Evolutionary conservation across 2,329 filamentous ascomycete species (phyloP), one percentile per base, ranked within the genome.

Genomic region (Hortaea werneckii): DNA sequence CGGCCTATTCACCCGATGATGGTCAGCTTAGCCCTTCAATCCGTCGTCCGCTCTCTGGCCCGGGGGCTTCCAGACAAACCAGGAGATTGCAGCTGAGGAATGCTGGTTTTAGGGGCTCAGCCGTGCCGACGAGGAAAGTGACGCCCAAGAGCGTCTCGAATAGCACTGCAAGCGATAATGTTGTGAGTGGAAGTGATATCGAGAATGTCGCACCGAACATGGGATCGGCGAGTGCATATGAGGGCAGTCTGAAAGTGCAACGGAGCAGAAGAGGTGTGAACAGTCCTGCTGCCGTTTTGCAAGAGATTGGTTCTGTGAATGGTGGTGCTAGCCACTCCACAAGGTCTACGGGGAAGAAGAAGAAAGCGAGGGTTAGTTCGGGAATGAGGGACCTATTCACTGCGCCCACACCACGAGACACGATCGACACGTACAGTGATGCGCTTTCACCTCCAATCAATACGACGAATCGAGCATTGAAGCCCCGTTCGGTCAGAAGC

Each of bases 31-130:
- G 20, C 20, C 20, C 20, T 20, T 20, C 20, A 20, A 4, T 20
- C 20, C 20, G 20, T 20, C 20, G 20, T 6, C 50, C 50, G 27
- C 48, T 52, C 6, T 50, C 56, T 11, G 54, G 54, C 10, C 47
- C 46, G 2, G 57, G 56, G 12, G 45, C 54, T 13, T 55, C 53
- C 27, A 46, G 55, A 34, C 57, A 58, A 29, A 55, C 58, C 12
- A 50, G 58, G 32, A 52, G 58, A 32, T 49, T 65, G 38, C 60
- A 65, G 46, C 55, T 64, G 12, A 54, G 62, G 42, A 64, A 63
- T 53, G 59, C 59, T 29, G 60, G 61, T 38, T 65, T 65, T 40
- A 55, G 58, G n/a, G 62, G 49, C 7, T 50, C 56, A 28, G 49
- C 55, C 5, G 38, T 65, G 41, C 54, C 59, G 3, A 46, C 54